Base-by-base conservation (phyloP, 2,329 filamentous ascomycete species). In the Aureobasidium sp. region DNA sequence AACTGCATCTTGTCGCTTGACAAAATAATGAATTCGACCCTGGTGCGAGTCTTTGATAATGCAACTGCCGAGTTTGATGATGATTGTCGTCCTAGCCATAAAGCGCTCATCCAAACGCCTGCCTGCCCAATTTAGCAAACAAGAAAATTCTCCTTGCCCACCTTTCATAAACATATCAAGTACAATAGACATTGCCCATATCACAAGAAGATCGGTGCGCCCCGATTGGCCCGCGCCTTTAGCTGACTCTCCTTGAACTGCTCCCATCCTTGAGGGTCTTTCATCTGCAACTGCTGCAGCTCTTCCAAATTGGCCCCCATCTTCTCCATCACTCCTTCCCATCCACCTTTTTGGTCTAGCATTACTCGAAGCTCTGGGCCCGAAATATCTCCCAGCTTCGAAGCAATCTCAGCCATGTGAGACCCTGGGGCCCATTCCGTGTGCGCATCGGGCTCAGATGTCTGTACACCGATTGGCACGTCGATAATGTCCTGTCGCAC, bases 221-320 rank as follows among this genome's bases (percentile, higher is more conserved):
- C 20, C 1, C 31, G 29, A 14, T 73, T 72, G 67, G 68, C 67
- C 57, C 70, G 66, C 44, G 72, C 72, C 66, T 69, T 72, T 63
- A 71, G 65, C 60, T 75, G 73, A 61, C 68, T 67, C 63, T 74
- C 72, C 63, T 67, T 68, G 61, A 75, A 74, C 44, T 68, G 65
- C 62, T 70, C 68, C 71, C 72, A 75, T 6, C 67, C 71, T 36
- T 66, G 64, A 9, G 73, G 72, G 68, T 75, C 72, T 61, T 76
- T 73, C 47, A 71, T 67, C 67, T 78, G 79, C 69, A 91, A 84
- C 8, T 76, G 75, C 55, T 82, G 81, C 82, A 89, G 84, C 71
- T 88, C 81, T 65, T 85, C 83, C 0, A 86, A 84, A 66, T 91
- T 89, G 31, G 82, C 80, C 5, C 83, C 83, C 20, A 83, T 78